Conservation (phyloP, 306 rosid species). For the Ceratonia siliqua region DNA sequence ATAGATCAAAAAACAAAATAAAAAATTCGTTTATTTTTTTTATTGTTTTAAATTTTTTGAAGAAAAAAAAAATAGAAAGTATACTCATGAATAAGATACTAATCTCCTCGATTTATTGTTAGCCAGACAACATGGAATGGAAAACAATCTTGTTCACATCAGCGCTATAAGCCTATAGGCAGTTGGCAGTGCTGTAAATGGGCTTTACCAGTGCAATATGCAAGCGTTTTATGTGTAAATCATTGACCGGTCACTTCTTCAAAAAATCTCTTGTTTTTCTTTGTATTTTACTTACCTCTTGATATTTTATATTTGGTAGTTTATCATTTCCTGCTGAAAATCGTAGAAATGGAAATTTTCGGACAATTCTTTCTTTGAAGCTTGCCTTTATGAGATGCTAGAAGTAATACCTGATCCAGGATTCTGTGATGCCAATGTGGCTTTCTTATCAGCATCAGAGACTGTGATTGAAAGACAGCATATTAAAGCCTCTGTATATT, state of each 20-base stretch:
- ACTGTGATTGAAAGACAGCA: constrained; percentile 38
- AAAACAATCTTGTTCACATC: neutral
- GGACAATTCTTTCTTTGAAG: neutral
- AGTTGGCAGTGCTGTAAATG: neutral
- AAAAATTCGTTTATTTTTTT: too few species aligned
- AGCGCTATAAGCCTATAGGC: too few species aligned
- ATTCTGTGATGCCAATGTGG: constrained; percentile 41
- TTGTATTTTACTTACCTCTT: too few species aligned
- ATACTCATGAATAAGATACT: too few species aligned
- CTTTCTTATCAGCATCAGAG: constrained; percentile 55
- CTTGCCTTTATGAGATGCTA: neutral
- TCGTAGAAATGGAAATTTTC: neutral
- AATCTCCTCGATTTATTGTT: neutral
- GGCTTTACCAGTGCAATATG: neutral
- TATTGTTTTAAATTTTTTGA: too few species aligned
- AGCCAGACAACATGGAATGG: neutral
- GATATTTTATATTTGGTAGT: too few species aligned
- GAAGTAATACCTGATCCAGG: constrained; percentile 22
- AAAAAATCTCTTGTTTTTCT: neutral
- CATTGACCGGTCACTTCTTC: neutral
- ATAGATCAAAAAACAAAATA: too few species aligned
- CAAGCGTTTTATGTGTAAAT: neutral
- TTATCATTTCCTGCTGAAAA: neutral
- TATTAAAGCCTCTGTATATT: constrained; percentile 43
- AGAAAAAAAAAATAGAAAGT: too few species aligned